Conservation (phyloP, 139 green algal genomes). For the Tetratostichococcus sp. region DNA sequence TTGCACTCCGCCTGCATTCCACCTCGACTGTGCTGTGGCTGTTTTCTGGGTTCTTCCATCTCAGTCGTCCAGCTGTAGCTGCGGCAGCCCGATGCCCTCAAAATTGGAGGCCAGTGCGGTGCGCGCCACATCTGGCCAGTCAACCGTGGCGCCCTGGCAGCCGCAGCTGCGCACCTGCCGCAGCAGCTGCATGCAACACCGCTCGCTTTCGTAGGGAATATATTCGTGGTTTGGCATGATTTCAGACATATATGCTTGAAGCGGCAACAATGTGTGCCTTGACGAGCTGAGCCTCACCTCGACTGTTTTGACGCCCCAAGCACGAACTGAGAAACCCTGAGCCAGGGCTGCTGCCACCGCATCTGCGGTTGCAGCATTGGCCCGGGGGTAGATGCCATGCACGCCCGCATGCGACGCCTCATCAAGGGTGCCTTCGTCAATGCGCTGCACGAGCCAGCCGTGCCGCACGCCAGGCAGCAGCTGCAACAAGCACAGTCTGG, state of each 20-base stretch:
- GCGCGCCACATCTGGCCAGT: conserved; percentile 26
- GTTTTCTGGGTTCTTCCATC: too few species aligned
- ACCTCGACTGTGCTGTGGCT: too few species aligned
- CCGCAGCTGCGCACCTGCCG: conserved; percentile 24
- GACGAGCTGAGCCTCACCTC: too few species aligned
- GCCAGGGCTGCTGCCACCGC: background rate
- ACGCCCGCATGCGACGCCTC: conserved; percentile 6
- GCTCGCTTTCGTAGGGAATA: background rate
- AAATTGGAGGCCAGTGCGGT: background rate
- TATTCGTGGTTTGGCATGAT: too few species aligned
- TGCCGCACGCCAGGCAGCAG: conserved; percentile 29
- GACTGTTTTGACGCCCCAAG: conserved; percentile 37
- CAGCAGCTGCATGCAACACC: conserved; percentile 25
- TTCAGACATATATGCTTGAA: too few species aligned
- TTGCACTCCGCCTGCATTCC: too few species aligned
- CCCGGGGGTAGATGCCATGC: conserved; percentile 33
- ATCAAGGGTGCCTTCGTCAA: conserved; percentile 13
- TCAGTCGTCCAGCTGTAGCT: background rate
- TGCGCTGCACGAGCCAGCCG: conserved; percentile 45
- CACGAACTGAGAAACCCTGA: conserved; percentile 29
- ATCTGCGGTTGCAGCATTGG: conserved; percentile 25
- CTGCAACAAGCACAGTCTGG: too few species aligned
- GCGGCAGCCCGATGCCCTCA: background rate
- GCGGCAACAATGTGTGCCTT: too few species aligned
- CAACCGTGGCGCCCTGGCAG: conserved; percentile 39